phyloP scores from a whole-genome alignment of 768 basidiomycete species.

The Filobasidium wieringae region DNA sequence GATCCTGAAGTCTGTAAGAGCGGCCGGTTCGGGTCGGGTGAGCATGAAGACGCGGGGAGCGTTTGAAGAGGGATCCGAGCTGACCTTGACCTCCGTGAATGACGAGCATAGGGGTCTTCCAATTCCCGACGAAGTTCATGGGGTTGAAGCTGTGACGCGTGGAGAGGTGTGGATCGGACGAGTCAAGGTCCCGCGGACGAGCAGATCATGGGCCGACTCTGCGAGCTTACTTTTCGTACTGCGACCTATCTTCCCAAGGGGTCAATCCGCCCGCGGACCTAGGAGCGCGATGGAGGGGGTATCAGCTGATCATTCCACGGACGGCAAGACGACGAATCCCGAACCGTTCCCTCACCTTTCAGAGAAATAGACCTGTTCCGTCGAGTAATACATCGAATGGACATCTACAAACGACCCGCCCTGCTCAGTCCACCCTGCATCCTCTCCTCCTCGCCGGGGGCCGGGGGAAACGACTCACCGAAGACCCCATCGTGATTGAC shows the following conservation, averaged over 20 bases:
- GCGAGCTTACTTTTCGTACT: slow-evolving; percentile 25
- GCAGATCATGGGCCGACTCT: neutral
- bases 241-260: slow-evolving; percentile 16
- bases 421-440: neutral
- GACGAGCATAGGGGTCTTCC: slow-evolving; percentile 72
- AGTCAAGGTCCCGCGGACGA: too few relatives aligned
- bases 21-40: neutral
- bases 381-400: slow-evolving; percentile 68
- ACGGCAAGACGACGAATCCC: neutral
- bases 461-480: slow-evolving; percentile 13
- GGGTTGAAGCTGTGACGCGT: slow-evolving; percentile 54
- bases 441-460: too few relatives aligned
- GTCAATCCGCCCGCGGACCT: slow-evolving; percentile 22
- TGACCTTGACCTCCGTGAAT: slow-evolving; percentile 65
- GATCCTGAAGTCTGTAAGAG: slow-evolving; percentile 56
- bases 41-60: too few relatives aligned
- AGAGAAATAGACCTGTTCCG: slow-evolving; percentile 54
- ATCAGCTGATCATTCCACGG: neutral
- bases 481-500: slow-evolving; percentile 82
- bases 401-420: slow-evolving; percentile 42
- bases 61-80: neutral
- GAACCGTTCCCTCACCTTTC: slow-evolving; percentile 4
- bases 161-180: too few relatives aligned
- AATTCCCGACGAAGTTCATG: slow-evolving; percentile 65
- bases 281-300: neutral